Conservation (phyloP, 441 rosid genomes). For the Corymbia citriodora region DNA sequence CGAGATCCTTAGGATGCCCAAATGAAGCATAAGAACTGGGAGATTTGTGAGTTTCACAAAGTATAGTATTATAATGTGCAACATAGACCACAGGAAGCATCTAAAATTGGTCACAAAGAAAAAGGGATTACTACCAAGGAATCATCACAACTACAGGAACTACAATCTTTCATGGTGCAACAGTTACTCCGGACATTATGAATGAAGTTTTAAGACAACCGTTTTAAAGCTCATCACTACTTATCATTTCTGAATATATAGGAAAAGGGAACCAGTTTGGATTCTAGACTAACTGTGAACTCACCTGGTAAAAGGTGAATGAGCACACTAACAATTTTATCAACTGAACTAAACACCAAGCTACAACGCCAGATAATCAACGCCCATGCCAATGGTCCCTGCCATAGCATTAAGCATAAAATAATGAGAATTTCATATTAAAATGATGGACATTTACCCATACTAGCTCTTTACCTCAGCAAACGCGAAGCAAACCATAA, state of each 20-base stretch:
- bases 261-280: background rate
- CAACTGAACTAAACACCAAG: constrained; percentile 87
- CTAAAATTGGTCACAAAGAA: background rate
- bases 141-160: background rate
- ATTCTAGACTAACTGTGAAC: constrained; percentile 8
- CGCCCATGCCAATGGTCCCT: constrained; percentile 99
- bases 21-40: background rate
- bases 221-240: background rate
- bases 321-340: constrained; percentile 91
- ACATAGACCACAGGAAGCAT: background rate
- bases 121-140: background rate
- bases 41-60: background rate
- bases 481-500: constrained; percentile 97
- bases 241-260: background rate
- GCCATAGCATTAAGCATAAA: constrained; percentile 9
- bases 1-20: background rate
- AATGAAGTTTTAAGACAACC: background rate
- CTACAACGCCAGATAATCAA: constrained; percentile 96
- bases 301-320: constrained; percentile 97
- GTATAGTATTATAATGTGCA: background rate
- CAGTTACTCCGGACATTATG: background rate
- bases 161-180: background rate
- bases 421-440: background rate
- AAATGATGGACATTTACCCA: background rate
- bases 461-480: constrained; percentile 62